Conservation (phyloP, 176 grass and related monocot species). For the Carex parvula region DNA sequence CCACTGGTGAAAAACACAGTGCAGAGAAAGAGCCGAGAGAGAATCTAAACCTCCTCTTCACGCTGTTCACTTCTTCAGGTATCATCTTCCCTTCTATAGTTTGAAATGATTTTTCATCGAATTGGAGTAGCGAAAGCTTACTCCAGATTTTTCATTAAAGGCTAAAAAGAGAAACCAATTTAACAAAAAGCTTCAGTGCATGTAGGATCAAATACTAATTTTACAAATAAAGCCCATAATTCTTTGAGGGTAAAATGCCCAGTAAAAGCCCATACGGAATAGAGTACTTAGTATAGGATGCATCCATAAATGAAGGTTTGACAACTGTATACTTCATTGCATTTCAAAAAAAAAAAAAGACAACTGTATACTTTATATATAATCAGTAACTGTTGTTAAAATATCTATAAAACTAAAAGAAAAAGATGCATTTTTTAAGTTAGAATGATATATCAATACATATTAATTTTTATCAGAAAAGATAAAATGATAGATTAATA, state of each 20-base stretch:
- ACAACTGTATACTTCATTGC: background rate
- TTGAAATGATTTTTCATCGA: background rate
- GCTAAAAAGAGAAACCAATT: background rate
- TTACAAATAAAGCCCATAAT: background rate
- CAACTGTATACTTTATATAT: background rate
- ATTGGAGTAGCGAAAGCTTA: background rate
- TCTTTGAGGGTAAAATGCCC: background rate
- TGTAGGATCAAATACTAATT: background rate
- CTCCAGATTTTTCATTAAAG: background rate
- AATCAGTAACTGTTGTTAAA: background rate
- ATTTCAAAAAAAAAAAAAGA: too few species aligned
- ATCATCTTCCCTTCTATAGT: background rate
- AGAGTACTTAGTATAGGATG: too few species aligned
- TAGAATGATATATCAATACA: background rate
- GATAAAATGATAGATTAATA: background rate
- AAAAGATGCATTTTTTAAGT: background rate
- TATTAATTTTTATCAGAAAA: background rate
- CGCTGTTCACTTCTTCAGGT: background rate
- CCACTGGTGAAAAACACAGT: background rate
- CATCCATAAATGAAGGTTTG: background rate
- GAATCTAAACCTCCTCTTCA: background rate
- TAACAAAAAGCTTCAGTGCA: background rate
- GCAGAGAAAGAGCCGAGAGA: conserved; percentile 4
- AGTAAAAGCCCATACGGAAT: background rate
- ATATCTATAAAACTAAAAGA: background rate